phyloP scores from a whole-genome alignment of 2,329 filamentous ascomycete genomes.

The Beauveria sp. region DNA sequence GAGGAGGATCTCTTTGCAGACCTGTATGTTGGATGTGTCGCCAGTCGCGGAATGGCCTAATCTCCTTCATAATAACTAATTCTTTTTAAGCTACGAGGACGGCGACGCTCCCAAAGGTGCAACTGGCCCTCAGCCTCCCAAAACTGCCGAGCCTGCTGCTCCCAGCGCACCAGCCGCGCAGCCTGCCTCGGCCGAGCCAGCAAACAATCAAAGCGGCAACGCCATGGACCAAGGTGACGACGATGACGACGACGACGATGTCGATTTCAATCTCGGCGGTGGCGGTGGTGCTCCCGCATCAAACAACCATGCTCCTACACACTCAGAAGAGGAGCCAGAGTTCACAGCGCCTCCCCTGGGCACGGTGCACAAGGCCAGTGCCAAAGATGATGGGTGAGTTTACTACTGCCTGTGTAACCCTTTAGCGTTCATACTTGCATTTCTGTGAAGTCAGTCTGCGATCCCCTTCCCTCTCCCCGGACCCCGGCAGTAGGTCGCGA shows the following conservation, averaged over 20 bases:
- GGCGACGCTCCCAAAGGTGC: conserved; percentile 41
- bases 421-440: background rate
- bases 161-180: conserved; percentile 16
- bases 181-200: conserved; percentile 23
- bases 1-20: conserved; percentile 96
- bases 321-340: conserved; percentile 19
- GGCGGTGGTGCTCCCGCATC: conserved; percentile 36
- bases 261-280: conserved; percentile 52
- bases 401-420: background rate
- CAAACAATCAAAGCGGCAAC: conserved; percentile 30
- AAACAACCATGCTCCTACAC: conserved; percentile 18
- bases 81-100: conserved; percentile 54
- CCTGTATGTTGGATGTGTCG: conserved; percentile 53
- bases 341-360: conserved; percentile 27
- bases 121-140: conserved; percentile 18
- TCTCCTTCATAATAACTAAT: background rate
- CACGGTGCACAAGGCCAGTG: conserved; percentile 51
- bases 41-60: background rate
- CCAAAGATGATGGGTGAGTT: conserved; percentile 45
- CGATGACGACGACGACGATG: conserved; percentile 32
- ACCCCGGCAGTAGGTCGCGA: background rate
- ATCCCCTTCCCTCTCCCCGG: background rate
- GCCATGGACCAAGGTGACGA: conserved; percentile 43
- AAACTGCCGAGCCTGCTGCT: conserved; percentile 4
- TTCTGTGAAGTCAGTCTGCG: background rate